These are phyloP conservation scores for Ustilago cynodontis DNA, from an alignment of 1,284 basidiomycete species.

Conservation along the genomic window DNA sequence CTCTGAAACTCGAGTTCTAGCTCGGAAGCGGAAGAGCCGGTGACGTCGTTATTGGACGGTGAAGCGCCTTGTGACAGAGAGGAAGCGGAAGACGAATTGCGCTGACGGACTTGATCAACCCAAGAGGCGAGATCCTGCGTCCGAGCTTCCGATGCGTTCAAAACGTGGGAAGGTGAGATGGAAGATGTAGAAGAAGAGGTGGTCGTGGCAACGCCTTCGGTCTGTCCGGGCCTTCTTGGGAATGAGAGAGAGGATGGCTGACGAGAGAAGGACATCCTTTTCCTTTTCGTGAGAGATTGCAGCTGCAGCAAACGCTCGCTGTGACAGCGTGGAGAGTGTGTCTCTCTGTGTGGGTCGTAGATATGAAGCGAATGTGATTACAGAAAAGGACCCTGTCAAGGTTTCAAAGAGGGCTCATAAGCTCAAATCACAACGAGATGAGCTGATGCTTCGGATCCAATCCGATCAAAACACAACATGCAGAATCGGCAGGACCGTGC, in stretches of 20 bases:
- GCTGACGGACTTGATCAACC: constrained; percentile 46
- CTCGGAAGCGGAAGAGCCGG: constrained; percentile 28
- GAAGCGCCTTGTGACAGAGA: constrained; percentile 8
- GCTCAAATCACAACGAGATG: not conserved
- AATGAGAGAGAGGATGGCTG: constrained; percentile 18
- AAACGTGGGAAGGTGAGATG: constrained; percentile 3
- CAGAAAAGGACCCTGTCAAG: constrained; percentile 25
- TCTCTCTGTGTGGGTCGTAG: constrained; percentile 3
- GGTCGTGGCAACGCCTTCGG: constrained; percentile 14
- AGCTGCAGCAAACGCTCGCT: not conserved
- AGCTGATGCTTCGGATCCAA: constrained; percentile 6
- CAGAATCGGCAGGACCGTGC: constrained; percentile 16
- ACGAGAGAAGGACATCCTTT: constrained; percentile 29
- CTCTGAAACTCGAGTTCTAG: constrained; percentile 45
- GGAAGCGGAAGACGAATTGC: constrained; percentile 35
- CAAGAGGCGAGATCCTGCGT: constrained; percentile 49
- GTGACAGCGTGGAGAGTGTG: constrained; percentile 16
- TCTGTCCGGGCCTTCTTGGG: constrained; percentile 17
- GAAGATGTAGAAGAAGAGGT: constrained; percentile 1
- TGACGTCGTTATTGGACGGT: constrained; percentile 3
- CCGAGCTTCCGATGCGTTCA: constrained; percentile 20
- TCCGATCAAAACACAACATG: not conserved
- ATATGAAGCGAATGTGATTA: constrained; percentile 31
- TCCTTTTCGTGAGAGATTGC: constrained; percentile 1
- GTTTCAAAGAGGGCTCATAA: constrained; percentile 1